phyloP scores from a whole-genome alignment of 2,329 filamentous ascomycete species.

The Alternaria sp. region DNA sequence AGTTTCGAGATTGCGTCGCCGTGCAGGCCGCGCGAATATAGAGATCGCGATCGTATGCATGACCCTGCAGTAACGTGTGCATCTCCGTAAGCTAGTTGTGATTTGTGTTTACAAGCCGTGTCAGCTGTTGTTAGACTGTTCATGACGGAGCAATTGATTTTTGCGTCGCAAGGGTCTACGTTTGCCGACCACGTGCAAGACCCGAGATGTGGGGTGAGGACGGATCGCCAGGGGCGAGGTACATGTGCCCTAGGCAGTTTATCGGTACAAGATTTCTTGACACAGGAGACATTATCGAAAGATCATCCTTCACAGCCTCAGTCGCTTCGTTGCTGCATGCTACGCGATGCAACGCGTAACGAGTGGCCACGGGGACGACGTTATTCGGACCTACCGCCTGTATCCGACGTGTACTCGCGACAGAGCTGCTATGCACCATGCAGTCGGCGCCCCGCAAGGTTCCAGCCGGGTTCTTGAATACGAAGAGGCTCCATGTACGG shows the following conservation, averaged over 20 bases:
- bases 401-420: not conserved
- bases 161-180: constrained; percentile 9
- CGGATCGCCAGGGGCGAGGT: constrained; percentile 13
- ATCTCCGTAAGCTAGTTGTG: not conserved
- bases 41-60: constrained; percentile 9
- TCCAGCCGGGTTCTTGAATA: not conserved
- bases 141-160: constrained; percentile 19
- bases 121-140: not conserved
- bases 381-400: not conserved
- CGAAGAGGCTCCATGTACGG: constrained; percentile 9
- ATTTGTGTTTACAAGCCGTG: constrained; percentile 2
- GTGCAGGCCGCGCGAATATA: constrained; percentile 7
- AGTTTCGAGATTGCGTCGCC: constrained; percentile 3
- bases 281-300: not conserved
- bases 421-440: not conserved
- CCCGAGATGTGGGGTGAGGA: constrained; percentile 8
- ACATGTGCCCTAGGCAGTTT: not conserved
- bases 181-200: constrained; percentile 5
- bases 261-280: constrained; percentile 3
- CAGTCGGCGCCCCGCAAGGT: constrained; percentile 1
- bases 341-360: not conserved
- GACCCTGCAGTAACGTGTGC: not conserved
- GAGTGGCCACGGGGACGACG: not conserved
- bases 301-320: constrained; percentile 26
- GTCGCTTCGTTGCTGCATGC: constrained; percentile 11